phyloP scores from a whole-genome alignment of 225 moss, liverwort and hornwort species.

The Rhytidiadelphus loreus region DNA sequence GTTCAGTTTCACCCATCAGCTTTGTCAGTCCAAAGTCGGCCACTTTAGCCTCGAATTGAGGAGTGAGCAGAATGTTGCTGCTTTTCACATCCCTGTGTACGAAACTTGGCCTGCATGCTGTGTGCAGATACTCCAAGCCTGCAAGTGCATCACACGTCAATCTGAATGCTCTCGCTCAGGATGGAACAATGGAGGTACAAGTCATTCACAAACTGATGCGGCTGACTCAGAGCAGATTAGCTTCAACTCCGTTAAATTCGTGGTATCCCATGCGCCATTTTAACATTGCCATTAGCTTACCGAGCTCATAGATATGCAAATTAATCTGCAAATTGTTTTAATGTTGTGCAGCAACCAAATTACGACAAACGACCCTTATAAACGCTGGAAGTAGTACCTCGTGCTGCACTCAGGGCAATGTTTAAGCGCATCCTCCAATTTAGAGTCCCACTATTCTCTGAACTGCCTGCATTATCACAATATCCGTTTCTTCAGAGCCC shows the following conservation, averaged over 20 bases:
- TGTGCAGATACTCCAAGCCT: constrained; percentile 52
- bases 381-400: constrained; percentile 3
- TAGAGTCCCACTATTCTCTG: background rate
- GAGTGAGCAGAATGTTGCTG: constrained; percentile 39
- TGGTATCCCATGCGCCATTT: background rate
- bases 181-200: background rate
- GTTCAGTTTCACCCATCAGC: background rate
- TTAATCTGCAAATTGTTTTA: background rate
- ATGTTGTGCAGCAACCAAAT: background rate
- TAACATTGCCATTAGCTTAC: background rate
- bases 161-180: no score
- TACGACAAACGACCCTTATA: background rate
- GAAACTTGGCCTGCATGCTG: constrained; percentile 26
- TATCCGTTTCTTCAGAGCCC: background rate
- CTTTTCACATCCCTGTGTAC: constrained; percentile 50
- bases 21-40: constrained; percentile 45
- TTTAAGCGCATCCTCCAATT: constrained; percentile 33
- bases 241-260: background rate
- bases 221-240: background rate
- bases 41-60: constrained; percentile 23
- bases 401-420: constrained; percentile 40
- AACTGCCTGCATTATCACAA: background rate
- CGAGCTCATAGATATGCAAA: no score
- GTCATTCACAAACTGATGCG: background rate
- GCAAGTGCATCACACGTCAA: background rate